A percentile compares a stretch with the other conserved stretches of the same genome.
These are phyloP conservation scores for Bacterosira constricta DNA, from an alignment of 108 stramenopile species.

Conservation along the genomic window DNA sequence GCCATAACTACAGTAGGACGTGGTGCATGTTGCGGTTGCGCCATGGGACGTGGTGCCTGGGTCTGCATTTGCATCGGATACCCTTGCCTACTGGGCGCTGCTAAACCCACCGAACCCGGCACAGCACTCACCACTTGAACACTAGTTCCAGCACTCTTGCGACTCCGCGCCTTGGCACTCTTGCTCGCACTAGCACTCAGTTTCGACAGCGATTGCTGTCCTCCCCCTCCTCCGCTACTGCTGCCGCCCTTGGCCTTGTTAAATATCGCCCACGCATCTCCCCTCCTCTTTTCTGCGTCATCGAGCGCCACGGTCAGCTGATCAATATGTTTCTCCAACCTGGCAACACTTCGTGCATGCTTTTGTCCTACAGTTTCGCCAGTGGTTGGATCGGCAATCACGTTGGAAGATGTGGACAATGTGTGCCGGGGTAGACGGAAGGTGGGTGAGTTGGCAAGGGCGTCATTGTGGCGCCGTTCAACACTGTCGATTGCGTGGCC, in stretches of 20 bases:
- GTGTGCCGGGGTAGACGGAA: slow-evolving; percentile 68
- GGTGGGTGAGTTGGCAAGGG: slow-evolving; percentile 14
- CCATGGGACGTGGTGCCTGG: neutral
- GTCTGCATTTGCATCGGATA: slow-evolving; percentile 14
- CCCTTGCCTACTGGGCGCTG: neutral
- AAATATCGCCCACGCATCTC: slow-evolving; percentile 54
- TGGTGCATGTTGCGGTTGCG: neutral
- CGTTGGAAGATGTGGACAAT: slow-evolving; percentile 19
- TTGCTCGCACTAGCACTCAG: neutral
- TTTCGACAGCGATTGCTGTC: neutral
- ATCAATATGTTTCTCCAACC: slow-evolving; percentile 18
- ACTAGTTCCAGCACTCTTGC: neutral
- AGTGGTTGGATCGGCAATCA: slow-evolving; percentile 34
- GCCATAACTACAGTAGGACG: too few species aligned
- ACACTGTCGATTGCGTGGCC: slow-evolving; percentile 28
- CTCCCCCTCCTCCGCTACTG: neutral
- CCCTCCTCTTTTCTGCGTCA: slow-evolving; percentile 60
- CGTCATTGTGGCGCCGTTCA: slow-evolving; percentile 26
- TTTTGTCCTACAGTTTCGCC: slow-evolving; percentile 58
- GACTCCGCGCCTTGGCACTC: neutral
- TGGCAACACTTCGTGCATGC: slow-evolving; percentile 44
- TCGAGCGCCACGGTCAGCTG: slow-evolving; percentile 41
- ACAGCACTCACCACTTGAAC: too few species aligned
- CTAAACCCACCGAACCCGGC: neutral
- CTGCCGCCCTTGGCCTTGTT: slow-evolving; percentile 49